A percentile compares a stretch with the other conserved stretches of the same genome.
These are phyloP conservation scores for Penicillium flavigenum DNA, from an alignment of 495 filamentous ascomycete genomes.

Conservation along the genomic window DNA sequence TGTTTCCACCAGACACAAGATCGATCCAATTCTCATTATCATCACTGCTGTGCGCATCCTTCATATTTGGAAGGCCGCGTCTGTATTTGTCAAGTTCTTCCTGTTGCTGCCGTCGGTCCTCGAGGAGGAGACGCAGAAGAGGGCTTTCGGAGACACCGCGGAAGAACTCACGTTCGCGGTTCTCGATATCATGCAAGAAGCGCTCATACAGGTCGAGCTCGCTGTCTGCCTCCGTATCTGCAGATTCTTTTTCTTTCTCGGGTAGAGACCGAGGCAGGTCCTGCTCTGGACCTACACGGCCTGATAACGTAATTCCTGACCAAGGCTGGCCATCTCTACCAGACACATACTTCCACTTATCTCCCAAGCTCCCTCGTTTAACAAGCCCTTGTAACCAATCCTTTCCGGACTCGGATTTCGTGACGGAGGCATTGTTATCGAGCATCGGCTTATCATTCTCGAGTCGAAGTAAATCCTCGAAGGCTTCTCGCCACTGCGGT, in stretches of 20 bases:
- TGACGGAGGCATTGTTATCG: constrained; percentile 26
- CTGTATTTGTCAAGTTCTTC: constrained; percentile 15
- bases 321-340: constrained; percentile 23
- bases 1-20: constrained; percentile 33
- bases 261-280: not conserved
- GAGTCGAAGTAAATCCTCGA: constrained; percentile 54
- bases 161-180: constrained; percentile 36
- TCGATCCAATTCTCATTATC: constrained; percentile 35
- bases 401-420: constrained; percentile 29
- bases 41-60: constrained; percentile 21
- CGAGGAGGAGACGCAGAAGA: constrained; percentile 35
- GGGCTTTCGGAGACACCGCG: constrained; percentile 30
- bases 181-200: constrained; percentile 42
- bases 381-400: constrained; percentile 42
- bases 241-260: constrained; percentile 15
- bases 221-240: constrained; percentile 22
- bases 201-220: constrained; percentile 49
- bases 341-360: constrained; percentile 35
- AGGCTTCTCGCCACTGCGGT: constrained; percentile 53
- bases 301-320: constrained; percentile 30
- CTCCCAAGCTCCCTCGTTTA: constrained; percentile 42
- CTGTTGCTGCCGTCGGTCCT: constrained; percentile 28
- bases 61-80: not conserved
- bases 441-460: constrained; percentile 50
- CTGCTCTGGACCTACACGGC: constrained; percentile 13